Percentiles rank a stretch among this genome's conserved stretches.
These are phyloP conservation scores for Fonsecaea pedrosoi DNA, from an alignment of 2,329 filamentous ascomycete genomes.

Conservation along the genomic window DNA sequence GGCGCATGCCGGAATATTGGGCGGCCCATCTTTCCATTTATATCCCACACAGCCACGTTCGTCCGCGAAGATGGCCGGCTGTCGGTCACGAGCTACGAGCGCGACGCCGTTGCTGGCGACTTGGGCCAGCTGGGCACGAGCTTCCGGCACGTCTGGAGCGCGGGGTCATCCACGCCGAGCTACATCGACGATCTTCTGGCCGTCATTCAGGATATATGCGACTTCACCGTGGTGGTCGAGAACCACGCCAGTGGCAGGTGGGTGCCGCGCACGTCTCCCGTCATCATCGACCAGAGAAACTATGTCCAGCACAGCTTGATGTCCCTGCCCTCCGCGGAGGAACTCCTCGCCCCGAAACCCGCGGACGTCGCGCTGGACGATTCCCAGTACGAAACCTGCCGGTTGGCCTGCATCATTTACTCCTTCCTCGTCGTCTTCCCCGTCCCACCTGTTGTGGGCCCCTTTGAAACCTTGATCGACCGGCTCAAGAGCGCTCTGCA, in stretches of 20 bases:
- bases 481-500: slow-evolving; percentile 42
- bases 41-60: slow-evolving; percentile 32
- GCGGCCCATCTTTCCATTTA: slow-evolving; percentile 38
- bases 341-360: slow-evolving; percentile 30
- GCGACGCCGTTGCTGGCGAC: not conserved
- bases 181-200: slow-evolving; percentile 40
- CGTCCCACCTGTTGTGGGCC: slow-evolving; percentile 47
- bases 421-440: slow-evolving; percentile 50
- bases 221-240: slow-evolving; percentile 44
- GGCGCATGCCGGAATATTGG: slow-evolving; percentile 37
- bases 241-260: slow-evolving; percentile 33
- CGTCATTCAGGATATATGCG: slow-evolving; percentile 43
- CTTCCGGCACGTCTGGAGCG: slow-evolving; percentile 35
- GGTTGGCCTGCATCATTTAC: slow-evolving; percentile 47
- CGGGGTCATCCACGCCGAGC: slow-evolving; percentile 11
- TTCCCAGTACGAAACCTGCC: slow-evolving; percentile 42
- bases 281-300: slow-evolving; percentile 49
- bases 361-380: slow-evolving; percentile 40
- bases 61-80: slow-evolving; percentile 23
- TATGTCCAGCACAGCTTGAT: slow-evolving; percentile 47
- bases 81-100: slow-evolving; percentile 12
- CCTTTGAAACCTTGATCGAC: slow-evolving; percentile 43
- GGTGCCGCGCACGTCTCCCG: slow-evolving; percentile 36
- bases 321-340: slow-evolving; percentile 41
- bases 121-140: slow-evolving; percentile 32